Conservation (phyloP, 2,329 filamentous ascomycete species). For the Talaromyces sp. region DNA sequence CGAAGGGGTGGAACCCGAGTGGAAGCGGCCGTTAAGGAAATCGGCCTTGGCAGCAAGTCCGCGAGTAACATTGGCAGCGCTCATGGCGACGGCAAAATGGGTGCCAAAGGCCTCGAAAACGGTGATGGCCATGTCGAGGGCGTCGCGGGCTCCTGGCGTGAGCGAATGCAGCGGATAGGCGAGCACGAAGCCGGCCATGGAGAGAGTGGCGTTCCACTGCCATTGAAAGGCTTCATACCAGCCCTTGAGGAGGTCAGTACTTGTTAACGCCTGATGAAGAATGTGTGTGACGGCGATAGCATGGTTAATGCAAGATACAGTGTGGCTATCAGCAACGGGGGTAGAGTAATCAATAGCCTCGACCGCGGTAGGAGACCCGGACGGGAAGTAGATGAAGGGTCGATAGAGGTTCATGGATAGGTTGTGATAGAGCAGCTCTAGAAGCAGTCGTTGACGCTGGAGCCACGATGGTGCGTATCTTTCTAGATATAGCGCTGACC, state of each 20-base stretch:
- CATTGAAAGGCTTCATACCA: conserved; percentile 39
- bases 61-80: conserved; percentile 28
- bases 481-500: conserved; percentile 30
- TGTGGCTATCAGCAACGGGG: conserved; percentile 22
- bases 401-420: conserved; percentile 35
- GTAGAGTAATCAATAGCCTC: conserved; percentile 8
- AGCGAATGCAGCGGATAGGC: conserved; percentile 29
- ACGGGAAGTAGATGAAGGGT: conserved; percentile 35
- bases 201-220: conserved; percentile 41
- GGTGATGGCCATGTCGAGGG: conserved; percentile 29
- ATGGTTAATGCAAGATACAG: conserved; percentile 27
- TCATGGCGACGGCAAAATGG: conserved; percentile 28
- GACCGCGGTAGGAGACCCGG: not conserved
- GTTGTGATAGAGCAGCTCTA: conserved; percentile 40
- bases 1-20: conserved; percentile 1
- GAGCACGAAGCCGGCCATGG: conserved; percentile 38
- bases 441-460: conserved; percentile 38
- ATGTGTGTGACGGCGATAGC: conserved; percentile 36
- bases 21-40: conserved; percentile 14
- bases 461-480: conserved; percentile 36
- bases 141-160: conserved; percentile 24
- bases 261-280: conserved; percentile 29
- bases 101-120: conserved; percentile 34
- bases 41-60: conserved; percentile 27
- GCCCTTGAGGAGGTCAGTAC: conserved; percentile 30